Evolutionary conservation across 495 filamentous ascomycete species (phyloP).

Genomic region (Hapsidospora chrysogenum): DNA sequence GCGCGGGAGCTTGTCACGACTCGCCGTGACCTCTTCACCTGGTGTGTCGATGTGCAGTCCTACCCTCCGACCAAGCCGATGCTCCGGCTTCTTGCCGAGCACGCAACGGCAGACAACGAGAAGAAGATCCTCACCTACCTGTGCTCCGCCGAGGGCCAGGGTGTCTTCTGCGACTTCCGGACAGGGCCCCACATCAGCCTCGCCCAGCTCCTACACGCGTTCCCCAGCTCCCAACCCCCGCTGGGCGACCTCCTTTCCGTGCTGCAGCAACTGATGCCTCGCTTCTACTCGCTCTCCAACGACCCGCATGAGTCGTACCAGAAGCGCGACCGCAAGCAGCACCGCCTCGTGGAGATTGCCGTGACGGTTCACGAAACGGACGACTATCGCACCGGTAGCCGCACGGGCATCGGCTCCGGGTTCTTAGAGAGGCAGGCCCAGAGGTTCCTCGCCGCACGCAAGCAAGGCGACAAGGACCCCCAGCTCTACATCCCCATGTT

Average conservation of each 20-base stretch:
- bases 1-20: constrained; percentile 73
- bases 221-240: constrained; percentile 79
- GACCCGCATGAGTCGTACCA: constrained; percentile 75
- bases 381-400: constrained; percentile 55
- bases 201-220: constrained; percentile 73
- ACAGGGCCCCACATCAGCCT: constrained; percentile 75
- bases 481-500: constrained; percentile 84
- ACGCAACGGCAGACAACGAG: constrained; percentile 63
- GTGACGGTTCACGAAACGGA: constrained; percentile 79
- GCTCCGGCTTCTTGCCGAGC: constrained; percentile 72
- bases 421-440: constrained; percentile 73
- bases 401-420: constrained; percentile 62
- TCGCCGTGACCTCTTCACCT: constrained; percentile 76
- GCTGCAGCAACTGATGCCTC: constrained; percentile 78
- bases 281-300: constrained; percentile 95
- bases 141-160: constrained; percentile 79
- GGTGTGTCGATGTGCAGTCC: constrained; percentile 89
- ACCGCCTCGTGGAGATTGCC: constrained; percentile 82
- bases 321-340: constrained; percentile 47
- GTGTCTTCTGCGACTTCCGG: constrained; percentile 85
- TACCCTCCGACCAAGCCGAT: constrained; percentile 80
- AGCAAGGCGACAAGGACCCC: constrained; percentile 32
- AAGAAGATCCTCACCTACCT: constrained; percentile 77
- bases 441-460: constrained; percentile 45
- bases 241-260: constrained; percentile 65